phyloP scores from a whole-genome alignment of 805 yeast genomes.

The Saccharomycopsis sp. region DNA sequence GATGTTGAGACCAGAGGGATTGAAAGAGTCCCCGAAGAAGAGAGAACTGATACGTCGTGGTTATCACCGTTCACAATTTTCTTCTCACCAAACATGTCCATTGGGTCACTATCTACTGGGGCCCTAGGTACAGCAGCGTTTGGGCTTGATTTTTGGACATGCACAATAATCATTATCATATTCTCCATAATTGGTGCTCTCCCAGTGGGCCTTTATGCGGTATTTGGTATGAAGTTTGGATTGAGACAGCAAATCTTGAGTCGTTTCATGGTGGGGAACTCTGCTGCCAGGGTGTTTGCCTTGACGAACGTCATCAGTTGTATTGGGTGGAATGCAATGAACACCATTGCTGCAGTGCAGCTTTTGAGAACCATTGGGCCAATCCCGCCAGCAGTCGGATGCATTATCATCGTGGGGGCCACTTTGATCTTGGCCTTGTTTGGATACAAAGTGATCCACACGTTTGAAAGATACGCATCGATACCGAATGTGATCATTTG shows the following conservation, averaged over 20 bases:
- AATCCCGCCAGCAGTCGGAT: constrained; percentile 87
- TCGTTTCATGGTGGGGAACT: constrained; percentile 67
- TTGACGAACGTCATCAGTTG: constrained; percentile 74
- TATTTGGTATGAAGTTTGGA: constrained; percentile 78
- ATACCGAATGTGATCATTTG: constrained; percentile 68
- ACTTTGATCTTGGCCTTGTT: constrained; percentile 71
- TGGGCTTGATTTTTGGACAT: constrained; percentile 65
- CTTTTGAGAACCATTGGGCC: constrained; percentile 50
- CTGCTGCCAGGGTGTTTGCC: constrained; percentile 68
- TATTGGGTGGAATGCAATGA: constrained; percentile 94
- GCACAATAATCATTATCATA: constrained; percentile 57
- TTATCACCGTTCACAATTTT: constrained; percentile 78
- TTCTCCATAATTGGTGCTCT: constrained; percentile 64
- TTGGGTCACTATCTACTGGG: constrained; percentile 76
- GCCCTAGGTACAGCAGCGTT: constrained; percentile 56
- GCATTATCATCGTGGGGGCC: constrained; percentile 56
- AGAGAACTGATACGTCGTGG: constrained; percentile 57
- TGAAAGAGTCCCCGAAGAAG: constrained; percentile 71
- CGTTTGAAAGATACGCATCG: constrained; percentile 83
- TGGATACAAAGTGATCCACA: constrained; percentile 76
- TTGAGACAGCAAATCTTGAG: constrained; percentile 82
- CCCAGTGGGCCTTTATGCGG: constrained; percentile 76
- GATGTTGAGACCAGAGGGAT: constrained; percentile 64
- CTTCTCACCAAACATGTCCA: constrained; percentile 82
- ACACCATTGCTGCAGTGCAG: constrained; percentile 84